These are phyloP conservation scores for Xylaria scruposa DNA, from an alignment of 495 filamentous ascomycete species.

Conservation along the genomic window DNA sequence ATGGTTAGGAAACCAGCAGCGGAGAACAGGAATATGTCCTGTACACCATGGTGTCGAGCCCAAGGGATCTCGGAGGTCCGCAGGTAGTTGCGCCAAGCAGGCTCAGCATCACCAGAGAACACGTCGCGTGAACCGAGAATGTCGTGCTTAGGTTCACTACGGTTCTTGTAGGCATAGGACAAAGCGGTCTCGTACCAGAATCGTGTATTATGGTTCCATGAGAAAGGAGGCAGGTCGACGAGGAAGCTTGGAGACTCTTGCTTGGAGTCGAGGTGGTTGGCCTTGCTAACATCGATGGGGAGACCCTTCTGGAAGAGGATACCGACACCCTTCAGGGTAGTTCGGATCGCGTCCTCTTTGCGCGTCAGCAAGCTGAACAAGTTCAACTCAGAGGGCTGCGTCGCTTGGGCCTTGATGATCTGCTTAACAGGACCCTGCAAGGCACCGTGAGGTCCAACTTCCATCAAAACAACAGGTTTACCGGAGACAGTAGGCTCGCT, in stretches of 20 bases:
- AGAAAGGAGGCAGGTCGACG: conserved; percentile 42
- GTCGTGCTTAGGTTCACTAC: conserved; percentile 49
- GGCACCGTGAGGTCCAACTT: conserved; percentile 64
- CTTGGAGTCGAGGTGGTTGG: conserved; percentile 35
- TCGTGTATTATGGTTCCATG: conserved; percentile 48
- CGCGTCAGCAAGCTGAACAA: conserved; percentile 37
- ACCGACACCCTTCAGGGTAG: conserved; percentile 41
- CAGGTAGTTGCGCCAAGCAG: conserved; percentile 50
- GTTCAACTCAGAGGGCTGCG: conserved; percentile 24
- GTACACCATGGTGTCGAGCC: conserved; percentile 50
- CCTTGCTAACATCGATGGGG: conserved; percentile 47
- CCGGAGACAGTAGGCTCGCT: conserved; percentile 25
- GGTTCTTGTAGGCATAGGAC: conserved; percentile 50
- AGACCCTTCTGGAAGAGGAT: conserved; percentile 46
- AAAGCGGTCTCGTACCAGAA: conserved; percentile 50
- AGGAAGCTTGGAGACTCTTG: conserved; percentile 33
- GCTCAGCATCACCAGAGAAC: conserved; percentile 45
- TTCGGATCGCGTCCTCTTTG: conserved; percentile 40
- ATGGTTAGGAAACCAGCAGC: conserved; percentile 55
- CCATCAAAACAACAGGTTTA: conserved; percentile 46
- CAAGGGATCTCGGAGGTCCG: conserved; percentile 49
- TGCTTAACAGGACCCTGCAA: conserved; percentile 58
- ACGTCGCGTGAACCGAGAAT: conserved; percentile 48
- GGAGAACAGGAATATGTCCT: conserved; percentile 52
- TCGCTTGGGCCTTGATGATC: conserved; percentile 42